Conservation (phyloP, 2,329 filamentous ascomycete species). For the Scopulariopsis brevicaulis region DNA sequence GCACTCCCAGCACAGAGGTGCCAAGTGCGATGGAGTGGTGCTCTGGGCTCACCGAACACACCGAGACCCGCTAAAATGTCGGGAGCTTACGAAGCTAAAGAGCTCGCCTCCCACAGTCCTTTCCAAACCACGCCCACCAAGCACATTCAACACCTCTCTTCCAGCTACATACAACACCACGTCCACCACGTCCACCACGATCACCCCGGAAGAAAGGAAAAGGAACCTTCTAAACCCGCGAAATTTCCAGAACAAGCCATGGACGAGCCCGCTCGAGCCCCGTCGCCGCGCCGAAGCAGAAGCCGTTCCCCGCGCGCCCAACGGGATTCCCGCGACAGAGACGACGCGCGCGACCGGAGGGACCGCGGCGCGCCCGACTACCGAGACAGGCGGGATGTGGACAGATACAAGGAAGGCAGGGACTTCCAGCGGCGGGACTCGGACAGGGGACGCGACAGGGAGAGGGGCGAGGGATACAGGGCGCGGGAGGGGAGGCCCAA, state of each 20-base stretch:
- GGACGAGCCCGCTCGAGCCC: not conserved
- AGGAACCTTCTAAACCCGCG: no score
- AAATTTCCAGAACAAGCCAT: not conserved
- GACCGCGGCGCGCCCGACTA: not conserved
- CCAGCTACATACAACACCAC: not conserved
- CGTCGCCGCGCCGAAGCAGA: not conserved
- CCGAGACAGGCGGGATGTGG: constrained; percentile 3
- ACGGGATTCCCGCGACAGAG: not conserved
- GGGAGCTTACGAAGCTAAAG: no score
- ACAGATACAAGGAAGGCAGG: not conserved
- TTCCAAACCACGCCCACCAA: no score
- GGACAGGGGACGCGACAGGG: constrained; percentile 10
- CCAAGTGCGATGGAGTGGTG: no score
- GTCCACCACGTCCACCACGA: not conserved
- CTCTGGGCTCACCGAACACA: no score
- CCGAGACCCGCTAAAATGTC: no score
- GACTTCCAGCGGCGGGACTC: not conserved
- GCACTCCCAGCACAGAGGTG: no score
- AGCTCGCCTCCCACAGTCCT: no score
- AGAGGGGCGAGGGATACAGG: constrained; percentile 14
- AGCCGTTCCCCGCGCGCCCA: not conserved
- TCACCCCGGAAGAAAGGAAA: not conserved
- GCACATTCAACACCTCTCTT: no score
- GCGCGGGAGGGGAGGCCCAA: not conserved
- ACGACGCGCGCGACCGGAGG: not conserved